Conservation (phyloP, 768 basidiomycete genomes). For the Melanogaster broomeanus region DNA sequence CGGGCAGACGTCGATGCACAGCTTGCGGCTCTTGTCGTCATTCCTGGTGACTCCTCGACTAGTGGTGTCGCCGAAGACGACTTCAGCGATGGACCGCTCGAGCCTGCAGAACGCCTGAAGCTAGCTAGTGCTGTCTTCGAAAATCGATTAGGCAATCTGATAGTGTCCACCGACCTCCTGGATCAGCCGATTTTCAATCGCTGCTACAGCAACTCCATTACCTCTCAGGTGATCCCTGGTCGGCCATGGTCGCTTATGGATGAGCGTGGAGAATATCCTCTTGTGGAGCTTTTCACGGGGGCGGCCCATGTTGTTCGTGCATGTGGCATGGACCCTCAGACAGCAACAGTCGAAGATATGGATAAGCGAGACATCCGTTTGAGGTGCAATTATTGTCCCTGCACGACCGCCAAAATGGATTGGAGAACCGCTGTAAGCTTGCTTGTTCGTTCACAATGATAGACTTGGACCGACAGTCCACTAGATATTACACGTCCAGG, state of each 20-base stretch:
- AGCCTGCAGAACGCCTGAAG: background rate
- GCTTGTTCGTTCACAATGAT: no score
- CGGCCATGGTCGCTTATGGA: background rate
- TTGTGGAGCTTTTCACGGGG: background rate
- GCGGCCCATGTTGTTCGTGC: background rate
- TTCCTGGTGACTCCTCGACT: background rate
- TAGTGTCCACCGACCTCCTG: background rate
- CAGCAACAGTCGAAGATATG: constrained; percentile 6
- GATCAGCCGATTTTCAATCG: background rate
- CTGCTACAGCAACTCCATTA: background rate
- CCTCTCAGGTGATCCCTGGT: background rate
- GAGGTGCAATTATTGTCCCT: background rate
- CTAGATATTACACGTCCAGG: no score
- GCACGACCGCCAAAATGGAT: background rate
- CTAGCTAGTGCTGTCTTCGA: background rate
- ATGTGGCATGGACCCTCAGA: constrained; percentile 4
- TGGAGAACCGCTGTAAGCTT: no score
- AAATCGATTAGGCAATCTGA: background rate
- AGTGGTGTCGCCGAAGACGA: background rate
- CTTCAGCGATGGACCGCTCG: background rate
- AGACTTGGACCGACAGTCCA: background rate
- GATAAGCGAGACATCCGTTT: background rate
- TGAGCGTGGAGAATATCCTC: no score
- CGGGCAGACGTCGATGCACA: background rate
- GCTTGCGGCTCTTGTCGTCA: background rate